A percentile compares a stretch with the other conserved stretches of the same genome.
phyloP scores from a whole-genome alignment of 352 stramenopile genomes.

The Phytopythium aichiense region DNA sequence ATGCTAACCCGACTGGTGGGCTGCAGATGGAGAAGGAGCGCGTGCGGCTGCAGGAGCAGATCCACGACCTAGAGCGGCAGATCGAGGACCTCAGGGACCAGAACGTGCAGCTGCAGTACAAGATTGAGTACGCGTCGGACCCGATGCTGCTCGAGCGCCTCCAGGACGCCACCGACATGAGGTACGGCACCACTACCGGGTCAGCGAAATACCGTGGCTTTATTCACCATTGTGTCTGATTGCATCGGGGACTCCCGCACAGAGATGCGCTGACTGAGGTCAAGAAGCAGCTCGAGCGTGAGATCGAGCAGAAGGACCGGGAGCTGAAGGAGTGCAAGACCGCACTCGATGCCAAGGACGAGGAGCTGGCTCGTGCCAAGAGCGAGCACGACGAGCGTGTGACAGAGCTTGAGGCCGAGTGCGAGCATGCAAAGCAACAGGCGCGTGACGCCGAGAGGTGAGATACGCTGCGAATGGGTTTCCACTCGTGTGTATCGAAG shows the following conservation, averaged over 20 bases:
- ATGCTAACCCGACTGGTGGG: not conserved
- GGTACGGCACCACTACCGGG: slow-evolving; percentile 10
- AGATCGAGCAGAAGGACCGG: slow-evolving; percentile 66
- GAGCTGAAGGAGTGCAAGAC: slow-evolving; percentile 33
- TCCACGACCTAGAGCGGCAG: slow-evolving; percentile 43
- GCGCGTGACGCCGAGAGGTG: slow-evolving; percentile 22
- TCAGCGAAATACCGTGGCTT: not conserved
- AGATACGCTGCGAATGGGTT: not conserved
- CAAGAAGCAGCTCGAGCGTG: slow-evolving; percentile 63
- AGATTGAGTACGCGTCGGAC: slow-evolving; percentile 77
- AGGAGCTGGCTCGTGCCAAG: slow-evolving; percentile 26
- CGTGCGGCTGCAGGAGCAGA: slow-evolving; percentile 34
- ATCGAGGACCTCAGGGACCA: slow-evolving; percentile 74
- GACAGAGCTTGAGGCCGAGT: slow-evolving; percentile 25
- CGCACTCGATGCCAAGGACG: slow-evolving; percentile 34
- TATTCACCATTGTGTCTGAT: not conserved
- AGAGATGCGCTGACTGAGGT: slow-evolving; percentile 61
- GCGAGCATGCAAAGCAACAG: slow-evolving; percentile 30
- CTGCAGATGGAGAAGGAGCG: slow-evolving; percentile 77
- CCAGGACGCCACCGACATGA: slow-evolving; percentile 80
- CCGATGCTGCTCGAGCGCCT: slow-evolving; percentile 79
- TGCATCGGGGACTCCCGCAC: not conserved
- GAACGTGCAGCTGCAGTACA: slow-evolving; percentile 83
- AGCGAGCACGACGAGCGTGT: slow-evolving; percentile 39
- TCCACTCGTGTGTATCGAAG: not conserved